Evolutionary conservation across 768 basidiomycete genomes (phyloP), one percentile per base, ranked within the genome.

Genomic region (Mycena olivaceomarginata): DNA sequence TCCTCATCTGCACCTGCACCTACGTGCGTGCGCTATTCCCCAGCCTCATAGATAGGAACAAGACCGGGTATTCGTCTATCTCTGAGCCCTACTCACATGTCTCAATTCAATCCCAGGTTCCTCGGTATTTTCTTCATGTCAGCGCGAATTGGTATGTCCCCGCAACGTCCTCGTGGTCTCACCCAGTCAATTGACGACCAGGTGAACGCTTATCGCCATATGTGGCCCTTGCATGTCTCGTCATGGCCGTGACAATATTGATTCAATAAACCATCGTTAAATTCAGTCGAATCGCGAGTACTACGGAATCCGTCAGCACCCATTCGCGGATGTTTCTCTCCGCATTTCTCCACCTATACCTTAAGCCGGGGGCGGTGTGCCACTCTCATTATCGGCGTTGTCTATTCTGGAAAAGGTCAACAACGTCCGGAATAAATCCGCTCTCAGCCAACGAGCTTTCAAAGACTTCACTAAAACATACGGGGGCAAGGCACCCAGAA

Each of bases 201-300:
- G 97, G 98, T 63, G 98, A 99, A 85, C 92, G 98, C n/a, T 87
- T 99, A 60, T 99, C 98, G 40, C 98, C 98, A 48, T 99, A 99
- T 81, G 98, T 99, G 16, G 94, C 95, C 6, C 84, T 99, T 16
- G 97, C 98, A n/a, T 99, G 98, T 84, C 85, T 99, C 37, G 92
- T 92, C 41, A 99, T 99, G 98, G 98, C 97, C 0, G 88, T 94
- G 60, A 93, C 93, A 56, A 91, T 97, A 70, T 67, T 79, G 22
- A 62, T 77, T 31, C 72, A 77, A 69, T 79, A 57, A 75, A 67
- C 18, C 12, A 4, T 37, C 59, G 8, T 37, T 43, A 22, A 43
- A 22, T 60, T 39, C 59, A 39, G 12, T 7, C 11, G 59, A 60
- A 60, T 37, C 20, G 59, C 12, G 31, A 4, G 31, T 31, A 31